phyloP scores from a whole-genome alignment of 2,329 filamentous ascomycete species.

The Aplosporella prunicola region DNA sequence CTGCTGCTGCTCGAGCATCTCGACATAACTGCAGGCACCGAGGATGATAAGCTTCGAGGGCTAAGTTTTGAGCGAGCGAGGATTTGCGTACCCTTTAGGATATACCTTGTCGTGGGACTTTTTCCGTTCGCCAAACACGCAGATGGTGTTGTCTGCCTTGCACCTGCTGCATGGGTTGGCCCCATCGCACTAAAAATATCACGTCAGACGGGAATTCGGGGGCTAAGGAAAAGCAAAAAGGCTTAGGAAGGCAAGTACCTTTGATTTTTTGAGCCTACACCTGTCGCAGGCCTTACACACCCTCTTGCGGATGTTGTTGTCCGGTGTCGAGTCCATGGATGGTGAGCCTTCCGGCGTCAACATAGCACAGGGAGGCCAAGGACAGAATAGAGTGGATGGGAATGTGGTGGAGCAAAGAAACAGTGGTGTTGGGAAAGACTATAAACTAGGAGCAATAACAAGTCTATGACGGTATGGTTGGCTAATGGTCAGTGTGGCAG shows the following conservation, averaged over 20 bases:
- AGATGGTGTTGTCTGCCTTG: slow-evolving; percentile 55
- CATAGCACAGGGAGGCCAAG: slow-evolving; percentile 1
- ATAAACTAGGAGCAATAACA: slow-evolving; percentile 1
- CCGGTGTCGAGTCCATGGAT: slow-evolving; percentile 29
- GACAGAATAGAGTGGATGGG: not conserved
- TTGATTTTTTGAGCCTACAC: slow-evolving; percentile 57
- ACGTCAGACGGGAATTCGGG: no score
- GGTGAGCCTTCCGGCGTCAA: slow-evolving; percentile 19
- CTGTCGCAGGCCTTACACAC: slow-evolving; percentile 60
- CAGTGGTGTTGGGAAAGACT: not conserved
- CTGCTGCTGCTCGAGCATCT: slow-evolving; percentile 60
- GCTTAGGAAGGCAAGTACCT: slow-evolving; percentile 38
- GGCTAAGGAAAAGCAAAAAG: not conserved
- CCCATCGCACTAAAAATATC: slow-evolving; percentile 48
- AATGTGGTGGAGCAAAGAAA: not conserved
- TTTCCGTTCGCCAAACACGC: slow-evolving; percentile 56
- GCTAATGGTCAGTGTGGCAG: slow-evolving; percentile 1
- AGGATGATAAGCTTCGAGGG: not conserved
- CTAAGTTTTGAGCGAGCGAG: no score
- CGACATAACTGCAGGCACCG: slow-evolving; percentile 44
- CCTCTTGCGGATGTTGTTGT: slow-evolving; percentile 47
- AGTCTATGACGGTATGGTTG: not conserved
- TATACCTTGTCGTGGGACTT: slow-evolving; percentile 59
- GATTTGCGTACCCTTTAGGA: slow-evolving; percentile 55
- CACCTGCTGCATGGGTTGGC: slow-evolving; percentile 52